Base-by-base conservation (phyloP, 441 rosid species). In the Lepidium campestre region DNA sequence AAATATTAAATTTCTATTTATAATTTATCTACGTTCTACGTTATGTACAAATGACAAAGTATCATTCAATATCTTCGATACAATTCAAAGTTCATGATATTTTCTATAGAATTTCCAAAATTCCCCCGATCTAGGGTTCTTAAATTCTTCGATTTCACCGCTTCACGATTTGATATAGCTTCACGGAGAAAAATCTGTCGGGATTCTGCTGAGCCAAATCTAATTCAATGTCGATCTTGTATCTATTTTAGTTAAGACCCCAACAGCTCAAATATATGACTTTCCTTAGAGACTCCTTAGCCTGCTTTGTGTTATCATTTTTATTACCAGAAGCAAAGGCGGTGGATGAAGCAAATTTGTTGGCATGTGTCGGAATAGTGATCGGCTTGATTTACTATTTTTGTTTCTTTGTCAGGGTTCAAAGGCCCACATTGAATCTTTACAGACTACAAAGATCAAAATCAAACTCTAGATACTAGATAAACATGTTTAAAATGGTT, bases 261-360 rank as follows among this genome's bases (percentile, higher is more conserved):
- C 83, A 72, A 22, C 79, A 80, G 15, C 86, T 84, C 72, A 84
- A 78, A 68, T 82, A 82, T 87, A 82, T 83, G 27, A 82, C 81
- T 29, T 48, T 75, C 40, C 80, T 55, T 1, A 82, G 65, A 3
- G 89, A 83, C 31, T 85, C 86, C 40, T 85, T 84, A 0, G 79
- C 47, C 18, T 76, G 54, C 32, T 62, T 78, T 3, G 76, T 20
- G 10, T 55, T 55, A 0, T 34, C 9, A 18, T 7, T 11, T 2
- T 35, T 55, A 11, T 67, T 57, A 5, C 45, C 61, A 9, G 78
- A 57, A 10, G 56, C 58, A 0, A 17, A 15, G 3, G n/a, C 1
- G 2, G 77, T 31, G 45, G 77, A 11, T 0, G 81, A 56, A 27
- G 75, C 67, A 10, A 76, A 20, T 47, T 25, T 76, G 42, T 57